These are phyloP conservation scores for Talaromyces atroroseus DNA, from an alignment of 2,329 filamentous ascomycete species.

Conservation along the genomic window DNA sequence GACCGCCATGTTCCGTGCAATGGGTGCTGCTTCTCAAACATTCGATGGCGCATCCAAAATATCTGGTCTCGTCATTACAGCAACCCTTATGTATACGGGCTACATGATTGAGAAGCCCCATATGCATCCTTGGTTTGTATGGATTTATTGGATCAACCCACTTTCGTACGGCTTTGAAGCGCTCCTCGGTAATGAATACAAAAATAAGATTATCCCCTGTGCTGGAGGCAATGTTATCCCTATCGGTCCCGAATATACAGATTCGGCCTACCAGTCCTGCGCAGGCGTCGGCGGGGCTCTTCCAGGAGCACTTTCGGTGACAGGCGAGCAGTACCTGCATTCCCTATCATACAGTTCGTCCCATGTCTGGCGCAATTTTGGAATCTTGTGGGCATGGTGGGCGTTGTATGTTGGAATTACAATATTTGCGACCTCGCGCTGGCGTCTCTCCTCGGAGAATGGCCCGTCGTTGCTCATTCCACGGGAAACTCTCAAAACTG, in stretches of 20 bases:
- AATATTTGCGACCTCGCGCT: constrained; percentile 52
- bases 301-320: constrained; percentile 45
- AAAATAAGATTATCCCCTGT: constrained; percentile 30
- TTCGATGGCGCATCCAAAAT: constrained; percentile 57
- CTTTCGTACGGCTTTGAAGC: constrained; percentile 36
- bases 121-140: constrained; percentile 52
- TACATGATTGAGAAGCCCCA: constrained; percentile 42
- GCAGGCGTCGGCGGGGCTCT: constrained; percentile 54
- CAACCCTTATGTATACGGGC: constrained; percentile 36
- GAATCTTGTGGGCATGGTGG: constrained; percentile 61
- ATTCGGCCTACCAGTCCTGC: constrained; percentile 37
- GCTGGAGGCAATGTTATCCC: constrained; percentile 31
- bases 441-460: constrained; percentile 50
- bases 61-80: constrained; percentile 34
- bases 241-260: constrained; percentile 24
- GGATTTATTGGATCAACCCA: constrained; percentile 38
- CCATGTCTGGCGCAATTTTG: constrained; percentile 57
- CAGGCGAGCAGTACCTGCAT: constrained; percentile 54
- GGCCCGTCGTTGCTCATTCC: constrained; percentile 57
- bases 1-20: constrained; percentile 53
- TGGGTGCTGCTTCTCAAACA: constrained; percentile 52
- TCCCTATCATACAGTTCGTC: constrained; percentile 50
- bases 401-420: constrained; percentile 54
- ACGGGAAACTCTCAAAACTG: constrained; percentile 48
- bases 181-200: constrained; percentile 34